These are phyloP conservation scores for Berberis vulgaris DNA, from an alignment of 164 flowering plant species.

Conservation along the genomic window DNA sequence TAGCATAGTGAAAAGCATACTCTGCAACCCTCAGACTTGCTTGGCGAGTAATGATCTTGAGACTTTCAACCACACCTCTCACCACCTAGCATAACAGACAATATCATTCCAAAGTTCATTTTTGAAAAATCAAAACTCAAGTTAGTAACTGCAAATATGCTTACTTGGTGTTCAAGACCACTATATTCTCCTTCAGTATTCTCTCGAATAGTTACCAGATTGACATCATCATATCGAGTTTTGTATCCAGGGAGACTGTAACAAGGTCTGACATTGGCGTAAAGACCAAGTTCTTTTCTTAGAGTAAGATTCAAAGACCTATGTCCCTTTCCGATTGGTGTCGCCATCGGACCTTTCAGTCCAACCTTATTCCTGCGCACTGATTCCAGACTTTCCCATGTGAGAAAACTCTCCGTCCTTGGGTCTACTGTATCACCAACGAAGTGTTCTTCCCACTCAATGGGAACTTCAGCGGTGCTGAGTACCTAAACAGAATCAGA, in stretches of 20 bases:
- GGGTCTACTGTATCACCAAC: slow-evolving; percentile 79
- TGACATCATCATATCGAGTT: slow-evolving; percentile 87
- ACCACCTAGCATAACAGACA: slow-evolving; percentile 58
- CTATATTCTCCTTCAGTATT: slow-evolving; percentile 99
- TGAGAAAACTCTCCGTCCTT: slow-evolving; percentile 85
- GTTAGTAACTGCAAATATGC: slow-evolving; percentile 8
- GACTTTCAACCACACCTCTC: slow-evolving; percentile 96
- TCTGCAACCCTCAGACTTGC: slow-evolving; percentile 96
- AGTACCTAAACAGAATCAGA: slow-evolving; percentile 41
- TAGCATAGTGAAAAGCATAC: slow-evolving; percentile 96
- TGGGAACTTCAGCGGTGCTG: slow-evolving; percentile 69
- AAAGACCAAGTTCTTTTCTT: slow-evolving; percentile 89
- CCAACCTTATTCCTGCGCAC: slow-evolving; percentile 74
- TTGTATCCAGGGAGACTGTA: slow-evolving; percentile 88
- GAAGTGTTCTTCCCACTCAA: slow-evolving; percentile 95
- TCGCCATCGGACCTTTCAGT: slow-evolving; percentile 97
- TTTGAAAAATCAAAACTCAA: background rate
- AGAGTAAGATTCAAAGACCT: slow-evolving; percentile 90
- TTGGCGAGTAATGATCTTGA: slow-evolving; percentile 91
- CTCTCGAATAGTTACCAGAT: slow-evolving; percentile 91
- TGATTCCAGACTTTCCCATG: slow-evolving; percentile 97
- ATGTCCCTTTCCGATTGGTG: slow-evolving; percentile 95
- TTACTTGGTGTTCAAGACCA: slow-evolving; percentile 97
- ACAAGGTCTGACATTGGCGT: slow-evolving; percentile 95
- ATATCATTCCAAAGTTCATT: background rate